Evolutionary conservation across 805 yeast genomes (phyloP).

Genomic region (Monosporozyma aerobia): DNA sequence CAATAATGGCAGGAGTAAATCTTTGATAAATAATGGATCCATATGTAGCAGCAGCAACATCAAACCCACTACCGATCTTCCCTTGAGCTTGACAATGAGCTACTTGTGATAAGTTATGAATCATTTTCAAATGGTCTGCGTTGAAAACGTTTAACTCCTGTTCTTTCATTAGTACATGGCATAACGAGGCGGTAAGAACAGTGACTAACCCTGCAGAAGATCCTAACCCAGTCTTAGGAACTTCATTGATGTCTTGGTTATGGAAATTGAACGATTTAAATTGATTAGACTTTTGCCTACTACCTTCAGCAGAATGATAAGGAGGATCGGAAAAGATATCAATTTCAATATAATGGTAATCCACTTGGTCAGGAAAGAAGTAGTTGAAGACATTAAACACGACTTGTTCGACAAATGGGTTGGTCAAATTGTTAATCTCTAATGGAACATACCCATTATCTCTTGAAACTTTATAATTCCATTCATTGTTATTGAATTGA

Average conservation of each 20-base stretch:
- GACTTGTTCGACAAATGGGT: conserved; percentile 70
- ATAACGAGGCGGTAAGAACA: conserved; percentile 62
- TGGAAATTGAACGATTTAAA: conserved; percentile 51
- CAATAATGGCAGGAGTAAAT: conserved; percentile 50
- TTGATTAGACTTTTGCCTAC: conserved; percentile 31
- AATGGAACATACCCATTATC: conserved; percentile 12
- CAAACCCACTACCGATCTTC: conserved; percentile 95
- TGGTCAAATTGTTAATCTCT: conserved; percentile 33
- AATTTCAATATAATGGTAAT: conserved; percentile 34
- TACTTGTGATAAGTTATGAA: conserved; percentile 81
- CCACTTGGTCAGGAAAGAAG: conserved; percentile 28
- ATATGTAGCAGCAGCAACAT: conserved; percentile 89
- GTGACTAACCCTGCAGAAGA: conserved; percentile 92
- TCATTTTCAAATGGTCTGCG: conserved; percentile 21
- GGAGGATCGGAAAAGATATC: conserved; percentile 78
- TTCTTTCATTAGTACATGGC: conserved; percentile 35
- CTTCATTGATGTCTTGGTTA: conserved; percentile 47
- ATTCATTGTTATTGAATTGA: conserved; percentile 62
- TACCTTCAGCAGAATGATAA: conserved; percentile 68
- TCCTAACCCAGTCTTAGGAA: conserved; percentile 91
- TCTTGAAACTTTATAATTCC: conserved; percentile 43
- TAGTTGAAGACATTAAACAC: conserved; percentile 49
- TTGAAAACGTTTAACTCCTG: conserved; percentile 28
- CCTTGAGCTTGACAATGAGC: conserved; percentile 93
- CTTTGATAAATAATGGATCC: conserved; percentile 81